Evolutionary conservation across 2,329 filamentous ascomycete species (phyloP).

Genomic region (Beauveria varroae): DNA sequence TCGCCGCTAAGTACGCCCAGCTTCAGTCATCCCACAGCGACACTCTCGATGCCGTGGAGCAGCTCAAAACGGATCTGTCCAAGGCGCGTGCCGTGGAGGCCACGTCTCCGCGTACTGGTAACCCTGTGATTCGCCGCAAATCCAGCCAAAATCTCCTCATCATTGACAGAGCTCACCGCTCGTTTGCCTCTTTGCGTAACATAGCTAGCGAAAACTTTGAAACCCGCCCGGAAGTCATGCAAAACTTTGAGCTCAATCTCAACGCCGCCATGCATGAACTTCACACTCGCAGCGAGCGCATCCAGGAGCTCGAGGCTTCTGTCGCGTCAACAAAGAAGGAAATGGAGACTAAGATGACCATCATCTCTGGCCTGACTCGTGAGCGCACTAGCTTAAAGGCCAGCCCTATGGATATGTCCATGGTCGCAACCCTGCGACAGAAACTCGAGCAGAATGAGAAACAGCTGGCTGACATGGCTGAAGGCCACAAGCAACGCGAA

Average conservation of each 20-base stretch:
- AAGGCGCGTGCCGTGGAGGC: slow-evolving; percentile 60
- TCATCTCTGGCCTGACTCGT: slow-evolving; percentile 88
- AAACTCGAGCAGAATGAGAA: slow-evolving; percentile 83
- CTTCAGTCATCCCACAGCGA: slow-evolving; percentile 76
- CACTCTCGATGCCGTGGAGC: slow-evolving; percentile 78
- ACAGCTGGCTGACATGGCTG: slow-evolving; percentile 66
- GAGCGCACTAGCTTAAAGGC: slow-evolving; percentile 84
- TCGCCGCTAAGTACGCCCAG: slow-evolving; percentile 73
- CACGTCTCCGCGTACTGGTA: slow-evolving; percentile 55
- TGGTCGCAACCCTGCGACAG: slow-evolving; percentile 79
- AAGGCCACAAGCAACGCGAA: slow-evolving; percentile 66
- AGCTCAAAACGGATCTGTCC: slow-evolving; percentile 78
- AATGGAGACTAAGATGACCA: slow-evolving; percentile 93
- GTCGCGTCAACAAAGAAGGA: slow-evolving; percentile 80
- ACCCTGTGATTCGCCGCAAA: slow-evolving; percentile 82
- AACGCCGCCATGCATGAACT: slow-evolving; percentile 91
- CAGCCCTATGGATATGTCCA: slow-evolving; percentile 82
- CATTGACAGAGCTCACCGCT: slow-evolving; percentile 85
- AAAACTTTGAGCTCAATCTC: slow-evolving; percentile 87
- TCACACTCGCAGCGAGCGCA: slow-evolving; percentile 76
- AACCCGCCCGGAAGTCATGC: slow-evolving; percentile 71
- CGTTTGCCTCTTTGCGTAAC: slow-evolving; percentile 81
- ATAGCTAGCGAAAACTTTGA: slow-evolving; percentile 85
- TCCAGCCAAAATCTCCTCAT: slow-evolving; percentile 83
- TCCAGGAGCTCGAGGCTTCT: slow-evolving; percentile 83